phyloP scores from a whole-genome alignment of 2,329 filamentous ascomycete genomes.

The Aciculosporium take region DNA sequence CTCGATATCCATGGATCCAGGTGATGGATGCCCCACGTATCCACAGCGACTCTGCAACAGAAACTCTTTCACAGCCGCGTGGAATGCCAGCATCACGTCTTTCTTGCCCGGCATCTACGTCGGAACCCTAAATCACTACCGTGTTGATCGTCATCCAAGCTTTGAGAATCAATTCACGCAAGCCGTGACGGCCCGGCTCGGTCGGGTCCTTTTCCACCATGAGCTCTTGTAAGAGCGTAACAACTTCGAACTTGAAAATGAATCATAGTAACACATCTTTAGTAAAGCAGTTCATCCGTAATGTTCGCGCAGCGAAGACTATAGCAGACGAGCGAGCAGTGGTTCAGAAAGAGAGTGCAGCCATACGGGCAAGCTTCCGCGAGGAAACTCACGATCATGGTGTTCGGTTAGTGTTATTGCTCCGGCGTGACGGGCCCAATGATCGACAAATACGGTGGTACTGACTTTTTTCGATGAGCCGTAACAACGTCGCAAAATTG shows the following conservation, averaged over 20 bases:
- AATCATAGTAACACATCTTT: slow-evolving; percentile 7
- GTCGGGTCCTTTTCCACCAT: slow-evolving; percentile 15
- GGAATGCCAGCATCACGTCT: no score
- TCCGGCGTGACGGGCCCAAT: no score
- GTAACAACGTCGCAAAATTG: slow-evolving; percentile 97
- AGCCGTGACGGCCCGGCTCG: neutral
- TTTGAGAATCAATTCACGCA: neutral
- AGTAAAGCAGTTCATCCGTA: slow-evolving; percentile 99
- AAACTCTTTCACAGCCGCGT: neutral
- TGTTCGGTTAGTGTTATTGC: slow-evolving; percentile 53
- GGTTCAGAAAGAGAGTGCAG: slow-evolving; percentile 96
- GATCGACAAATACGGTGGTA: neutral
- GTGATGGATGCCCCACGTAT: slow-evolving; percentile 3
- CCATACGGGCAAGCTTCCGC: slow-evolving; percentile 91
- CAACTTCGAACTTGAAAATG: slow-evolving; percentile 3
- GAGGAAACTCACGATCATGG: slow-evolving; percentile 91
- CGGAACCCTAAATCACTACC: no score
- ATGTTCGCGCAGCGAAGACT: slow-evolving; percentile 95
- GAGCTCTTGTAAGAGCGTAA: slow-evolving; percentile 23
- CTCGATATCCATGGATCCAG: no score
- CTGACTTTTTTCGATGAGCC: slow-evolving; percentile 34
- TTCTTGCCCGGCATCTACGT: no score
- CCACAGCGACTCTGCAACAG: neutral
- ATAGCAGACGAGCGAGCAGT: slow-evolving; percentile 97
- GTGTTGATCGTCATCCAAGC: neutral